These are phyloP conservation scores for Erodium moschatum DNA, from an alignment of 441 rosid genomes.

Conservation along the genomic window DNA sequence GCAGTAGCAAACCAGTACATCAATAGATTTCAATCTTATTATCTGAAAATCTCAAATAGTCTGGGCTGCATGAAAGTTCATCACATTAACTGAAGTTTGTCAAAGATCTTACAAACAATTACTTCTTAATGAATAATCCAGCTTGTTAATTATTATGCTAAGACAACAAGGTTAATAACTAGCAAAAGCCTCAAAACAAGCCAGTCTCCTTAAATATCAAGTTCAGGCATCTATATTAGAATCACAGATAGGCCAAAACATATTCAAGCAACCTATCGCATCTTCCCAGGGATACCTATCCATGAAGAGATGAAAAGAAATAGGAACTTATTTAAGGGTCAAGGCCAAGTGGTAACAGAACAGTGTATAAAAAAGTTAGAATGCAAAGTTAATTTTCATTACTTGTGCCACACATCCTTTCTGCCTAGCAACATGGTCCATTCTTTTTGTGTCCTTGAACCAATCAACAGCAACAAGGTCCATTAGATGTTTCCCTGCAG, in stretches of 20 bases:
- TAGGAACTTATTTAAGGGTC: neutral
- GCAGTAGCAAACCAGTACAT: neutral
- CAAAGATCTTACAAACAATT: neutral
- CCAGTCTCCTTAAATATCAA: neutral
- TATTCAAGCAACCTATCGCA: neutral
- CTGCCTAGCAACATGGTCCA: constrained; percentile 90
- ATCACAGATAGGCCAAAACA: neutral
- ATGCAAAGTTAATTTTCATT: constrained; percentile 11
- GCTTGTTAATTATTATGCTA: neutral
- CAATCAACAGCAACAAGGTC: constrained; percentile 99
- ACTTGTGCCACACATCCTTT: constrained; percentile 95
- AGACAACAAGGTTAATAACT: neutral
- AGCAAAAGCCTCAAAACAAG: neutral
- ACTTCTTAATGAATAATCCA: neutral
- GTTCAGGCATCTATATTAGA: neutral
- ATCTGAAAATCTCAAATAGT: neutral
- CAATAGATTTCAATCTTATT: neutral
- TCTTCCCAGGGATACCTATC: neutral
- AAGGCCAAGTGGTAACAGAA: neutral
- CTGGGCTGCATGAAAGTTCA: neutral
- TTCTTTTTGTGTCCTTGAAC: constrained; percentile 93
- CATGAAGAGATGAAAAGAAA: neutral
- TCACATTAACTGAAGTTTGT: neutral
- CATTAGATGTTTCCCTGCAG: constrained; percentile 93
- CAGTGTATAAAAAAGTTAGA: neutral